Evolutionary conservation across 805 yeast genomes (phyloP).

Genomic region (Myxozyma nipponensis): DNA sequence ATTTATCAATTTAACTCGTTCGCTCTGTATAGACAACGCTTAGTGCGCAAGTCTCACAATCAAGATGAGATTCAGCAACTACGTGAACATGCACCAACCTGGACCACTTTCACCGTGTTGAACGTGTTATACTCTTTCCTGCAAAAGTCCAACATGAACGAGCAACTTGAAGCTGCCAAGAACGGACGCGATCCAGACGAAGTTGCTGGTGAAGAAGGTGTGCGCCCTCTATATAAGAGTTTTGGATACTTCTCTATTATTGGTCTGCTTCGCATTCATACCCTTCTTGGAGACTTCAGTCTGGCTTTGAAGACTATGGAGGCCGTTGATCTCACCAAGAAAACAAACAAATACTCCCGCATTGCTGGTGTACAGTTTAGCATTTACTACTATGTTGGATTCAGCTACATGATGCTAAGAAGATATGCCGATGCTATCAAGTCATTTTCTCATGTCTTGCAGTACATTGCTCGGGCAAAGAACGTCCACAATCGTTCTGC

Average conservation of each 20-base stretch:
- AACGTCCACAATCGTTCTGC: conserved; percentile 42
- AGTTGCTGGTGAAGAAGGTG: conserved; percentile 46
- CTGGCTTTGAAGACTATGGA: conserved; percentile 50
- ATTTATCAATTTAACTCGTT: conserved; percentile 50
- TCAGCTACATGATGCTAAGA: conserved; percentile 49
- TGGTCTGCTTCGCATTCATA: conserved; percentile 50
- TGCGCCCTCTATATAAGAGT: conserved; percentile 43
- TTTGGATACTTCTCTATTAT: conserved; percentile 49
- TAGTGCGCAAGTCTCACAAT: conserved; percentile 35
- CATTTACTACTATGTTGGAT: conserved; percentile 50
- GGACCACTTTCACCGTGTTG: conserved; percentile 48
- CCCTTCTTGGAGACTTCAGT: conserved; percentile 48
- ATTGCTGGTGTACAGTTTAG: conserved; percentile 51
- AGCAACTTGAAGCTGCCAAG: conserved; percentile 40
- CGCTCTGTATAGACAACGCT: conserved; percentile 42
- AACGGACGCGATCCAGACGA: conserved; percentile 35
- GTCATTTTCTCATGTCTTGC: conserved; percentile 46
- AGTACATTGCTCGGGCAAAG: conserved; percentile 47
- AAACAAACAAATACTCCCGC: conserved; percentile 43
- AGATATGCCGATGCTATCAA: conserved; percentile 50
- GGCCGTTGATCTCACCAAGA: conserved; percentile 46
- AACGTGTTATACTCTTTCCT: conserved; percentile 48
- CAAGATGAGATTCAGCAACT: conserved; percentile 40
- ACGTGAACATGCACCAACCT: conserved; percentile 40
- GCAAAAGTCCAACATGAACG: conserved; percentile 42